Evolutionary conservation across 768 basidiomycete species (phyloP).

Genomic region (Phanerochaete carnosa): DNA sequence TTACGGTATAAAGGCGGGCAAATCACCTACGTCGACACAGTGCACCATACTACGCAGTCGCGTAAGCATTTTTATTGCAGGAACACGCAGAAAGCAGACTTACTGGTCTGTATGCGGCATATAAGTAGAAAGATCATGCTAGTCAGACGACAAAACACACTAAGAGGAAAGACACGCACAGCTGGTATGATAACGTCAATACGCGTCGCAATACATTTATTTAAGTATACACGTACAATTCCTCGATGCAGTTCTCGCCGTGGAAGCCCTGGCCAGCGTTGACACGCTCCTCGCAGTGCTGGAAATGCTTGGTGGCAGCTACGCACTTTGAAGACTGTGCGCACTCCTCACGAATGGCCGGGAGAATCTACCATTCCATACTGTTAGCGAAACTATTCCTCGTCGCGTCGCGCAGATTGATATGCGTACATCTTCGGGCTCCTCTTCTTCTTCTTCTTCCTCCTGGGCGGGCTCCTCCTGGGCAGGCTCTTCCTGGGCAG

Average conservation of each 20-base stretch:
- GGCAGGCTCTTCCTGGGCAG: constrained; percentile 27
- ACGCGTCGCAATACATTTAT: not conserved
- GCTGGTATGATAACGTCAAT: constrained; percentile 14
- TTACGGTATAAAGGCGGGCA: not conserved
- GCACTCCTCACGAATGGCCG: constrained; percentile 74
- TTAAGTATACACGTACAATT: constrained; percentile 45
- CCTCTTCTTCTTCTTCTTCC: constrained; percentile 50
- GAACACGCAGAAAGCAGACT: constrained; percentile 27
- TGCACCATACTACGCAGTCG: constrained; percentile 74
- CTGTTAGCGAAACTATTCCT: not conserved
- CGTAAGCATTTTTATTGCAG: not conserved
- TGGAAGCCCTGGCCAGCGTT: constrained; percentile 78
- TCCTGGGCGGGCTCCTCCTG: constrained; percentile 37
- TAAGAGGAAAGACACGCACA: constrained; percentile 17
- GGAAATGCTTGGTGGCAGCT: constrained; percentile 74
- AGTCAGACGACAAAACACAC: not conserved
- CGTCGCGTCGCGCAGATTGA: not conserved
- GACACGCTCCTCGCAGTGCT: constrained; percentile 89
- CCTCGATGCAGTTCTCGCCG: constrained; percentile 91
- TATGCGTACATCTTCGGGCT: constrained; percentile 77
- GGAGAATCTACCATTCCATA: constrained; percentile 48
- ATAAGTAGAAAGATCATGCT: not conserved
- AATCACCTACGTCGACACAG: constrained; percentile 73
- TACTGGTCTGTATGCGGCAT: constrained; percentile 57
- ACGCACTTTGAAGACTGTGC: constrained; percentile 63